These are phyloP conservation scores for Trypanosoma vivax DNA, from an alignment of 208 protist genomes.

Conservation along the genomic window DNA sequence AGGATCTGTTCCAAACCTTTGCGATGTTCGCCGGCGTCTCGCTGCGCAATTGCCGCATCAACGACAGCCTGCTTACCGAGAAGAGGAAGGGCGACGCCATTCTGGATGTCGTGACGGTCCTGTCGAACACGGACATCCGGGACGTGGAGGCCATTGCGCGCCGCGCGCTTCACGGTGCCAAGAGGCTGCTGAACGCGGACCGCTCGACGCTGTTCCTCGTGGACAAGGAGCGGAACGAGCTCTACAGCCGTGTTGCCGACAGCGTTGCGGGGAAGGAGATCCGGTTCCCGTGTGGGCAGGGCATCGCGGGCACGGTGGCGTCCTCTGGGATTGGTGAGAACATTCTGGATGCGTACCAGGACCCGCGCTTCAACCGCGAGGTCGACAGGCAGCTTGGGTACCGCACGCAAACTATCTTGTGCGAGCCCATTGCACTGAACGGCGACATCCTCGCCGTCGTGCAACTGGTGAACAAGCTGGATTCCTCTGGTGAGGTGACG, in stretches of 20 bases:
- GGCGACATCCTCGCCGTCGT: conserved; percentile 80
- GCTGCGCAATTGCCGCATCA: conserved; percentile 75
- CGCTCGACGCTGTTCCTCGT: conserved; percentile 63
- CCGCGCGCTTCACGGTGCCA: conserved; percentile 55
- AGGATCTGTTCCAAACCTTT: conserved; percentile 47
- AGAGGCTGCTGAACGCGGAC: conserved; percentile 56
- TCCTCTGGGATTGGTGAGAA: conserved; percentile 46
- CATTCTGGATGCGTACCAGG: conserved; percentile 61
- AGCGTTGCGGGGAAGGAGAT: conserved; percentile 50
- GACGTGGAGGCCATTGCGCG: conserved; percentile 52
- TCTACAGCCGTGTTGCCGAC: conserved; percentile 63
- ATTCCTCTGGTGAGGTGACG: conserved; percentile 35
- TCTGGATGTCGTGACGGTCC: conserved; percentile 51
- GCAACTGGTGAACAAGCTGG: conserved; percentile 82
- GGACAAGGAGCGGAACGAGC: conserved; percentile 73
- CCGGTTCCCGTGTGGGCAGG: conserved; percentile 48
- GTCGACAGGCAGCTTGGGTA: conserved; percentile 67
- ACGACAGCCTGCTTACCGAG: conserved; percentile 44
- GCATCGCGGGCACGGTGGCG: conserved; percentile 65
- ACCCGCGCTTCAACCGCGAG: conserved; percentile 59
- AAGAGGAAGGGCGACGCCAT: conserved; percentile 60
- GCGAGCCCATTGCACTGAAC: conserved; percentile 63
- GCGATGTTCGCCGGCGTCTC: conserved; percentile 76
- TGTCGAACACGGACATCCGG: conserved; percentile 65
- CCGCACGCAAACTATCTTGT: conserved; percentile 38